These are phyloP conservation scores for Xylaria nigripes DNA, from an alignment of 495 filamentous ascomycete genomes.

Conservation along the genomic window DNA sequence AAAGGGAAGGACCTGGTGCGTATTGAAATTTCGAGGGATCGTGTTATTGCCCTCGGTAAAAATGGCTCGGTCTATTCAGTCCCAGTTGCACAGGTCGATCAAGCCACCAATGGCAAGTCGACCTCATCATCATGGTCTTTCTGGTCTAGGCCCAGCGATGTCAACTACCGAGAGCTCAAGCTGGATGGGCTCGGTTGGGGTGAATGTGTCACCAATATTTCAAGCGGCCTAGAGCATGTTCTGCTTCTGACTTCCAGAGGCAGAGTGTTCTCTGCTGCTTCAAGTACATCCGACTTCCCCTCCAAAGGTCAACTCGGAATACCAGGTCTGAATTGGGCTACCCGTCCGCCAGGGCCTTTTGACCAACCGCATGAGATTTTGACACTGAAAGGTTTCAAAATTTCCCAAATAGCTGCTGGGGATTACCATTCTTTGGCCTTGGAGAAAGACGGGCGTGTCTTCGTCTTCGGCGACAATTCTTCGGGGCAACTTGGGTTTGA, in stretches of 20 bases:
- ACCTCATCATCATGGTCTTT: slow-evolving; percentile 62
- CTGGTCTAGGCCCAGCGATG: slow-evolving; percentile 48
- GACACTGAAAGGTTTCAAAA: slow-evolving; percentile 45
- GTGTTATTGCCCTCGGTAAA: slow-evolving; percentile 70
- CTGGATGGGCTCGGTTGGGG: slow-evolving; percentile 59
- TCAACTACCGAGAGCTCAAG: slow-evolving; percentile 60
- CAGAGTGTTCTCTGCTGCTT: slow-evolving; percentile 76
- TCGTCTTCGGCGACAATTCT: slow-evolving; percentile 84
- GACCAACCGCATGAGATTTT: slow-evolving; percentile 66
- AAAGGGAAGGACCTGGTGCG: slow-evolving; percentile 71
- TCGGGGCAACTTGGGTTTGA: slow-evolving; percentile 79
- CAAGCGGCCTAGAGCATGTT: slow-evolving; percentile 74
- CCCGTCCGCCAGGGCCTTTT: slow-evolving; percentile 66
- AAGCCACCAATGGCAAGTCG: slow-evolving; percentile 51
- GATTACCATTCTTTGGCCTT: slow-evolving; percentile 79
- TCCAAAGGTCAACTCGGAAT: slow-evolving; percentile 79
- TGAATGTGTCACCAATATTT: slow-evolving; percentile 67
- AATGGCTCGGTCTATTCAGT: slow-evolving; percentile 81
- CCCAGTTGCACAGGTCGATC: slow-evolving; percentile 65
- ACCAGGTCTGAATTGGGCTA: slow-evolving; percentile 69
- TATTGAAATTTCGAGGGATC: slow-evolving; percentile 66
- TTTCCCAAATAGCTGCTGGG: slow-evolving; percentile 68
- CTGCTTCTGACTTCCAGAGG: slow-evolving; percentile 79
- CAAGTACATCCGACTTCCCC: slow-evolving; percentile 69
- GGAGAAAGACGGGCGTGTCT: slow-evolving; percentile 67